Base-by-base conservation (phyloP, 2,329 filamentous ascomycete species). In the Colletotrichum camelliae region DNA sequence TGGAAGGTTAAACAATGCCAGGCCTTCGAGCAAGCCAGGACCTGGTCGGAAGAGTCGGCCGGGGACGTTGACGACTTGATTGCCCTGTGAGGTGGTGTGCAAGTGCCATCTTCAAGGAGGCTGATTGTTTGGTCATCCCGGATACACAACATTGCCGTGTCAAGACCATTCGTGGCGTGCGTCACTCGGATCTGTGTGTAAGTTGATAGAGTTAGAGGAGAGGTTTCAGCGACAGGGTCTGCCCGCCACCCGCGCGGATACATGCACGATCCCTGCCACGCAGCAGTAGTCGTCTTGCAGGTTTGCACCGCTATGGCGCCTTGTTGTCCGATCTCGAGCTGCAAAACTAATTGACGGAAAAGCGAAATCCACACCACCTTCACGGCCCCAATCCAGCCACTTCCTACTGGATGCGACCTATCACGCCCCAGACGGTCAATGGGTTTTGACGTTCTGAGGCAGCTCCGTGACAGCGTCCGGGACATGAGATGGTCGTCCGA, bases 101-200 rank as follows among this genome's bases (percentile, higher is more conserved):
- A 62, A 29, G 33, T 52, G 31, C 48, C 66, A 31, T 68, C 27
- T 67, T 7, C 31, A 58, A 35, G 57, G 58, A 73, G 65, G 43
- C 35, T 60, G 55, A 60, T 21, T 39, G 52, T 57, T 15, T 62
- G 61, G 31, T 52, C 68, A 73, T 73, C 57, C 73, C 70, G 70
- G 58, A 52, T 52, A 39, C 43, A 68, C 27, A 57, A 31, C 57
- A 31, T 39, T 33, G 33, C 64, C 57, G 73, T 75, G 70, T 75
- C 73, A 65, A 68, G 64, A 37, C 48, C 33, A 16, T n/a, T 64
- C 31, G 24, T 68, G 73, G 73, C 57, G 29, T 65, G 70, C 74
- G 70, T 65, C 74, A 76, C 70, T 76, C 74, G 74, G 74, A 76
- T 76, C 74, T 76, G 74, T 76, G 74, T 74, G 70, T 58, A 73